Evolutionary conservation across 2,329 filamentous ascomycete genomes (phyloP), one percentile per base, ranked within the genome.

Genomic region (Fusarium buharicum): DNA sequence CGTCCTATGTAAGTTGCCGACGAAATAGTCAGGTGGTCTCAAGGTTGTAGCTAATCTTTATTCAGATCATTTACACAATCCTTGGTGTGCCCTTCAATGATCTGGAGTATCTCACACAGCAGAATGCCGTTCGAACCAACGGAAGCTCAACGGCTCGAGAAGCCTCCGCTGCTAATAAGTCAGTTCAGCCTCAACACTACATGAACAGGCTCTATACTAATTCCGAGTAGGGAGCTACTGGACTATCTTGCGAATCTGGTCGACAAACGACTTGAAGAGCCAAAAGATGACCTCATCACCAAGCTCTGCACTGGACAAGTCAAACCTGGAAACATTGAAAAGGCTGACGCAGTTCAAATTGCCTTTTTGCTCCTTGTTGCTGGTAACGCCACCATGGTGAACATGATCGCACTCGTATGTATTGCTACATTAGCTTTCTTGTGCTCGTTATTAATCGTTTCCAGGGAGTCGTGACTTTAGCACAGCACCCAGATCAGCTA

Each of bases 351-450:
- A 1, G 73, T 82, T 1, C 79, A 81, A 52, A 80, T 83, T 41
- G 79, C 81, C 0, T 83, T 83, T 31, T 69, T 84, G 8, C 72
- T 83, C 6, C 75, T 84, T 2, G 80, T 82, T 2, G 81, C 81
- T 0, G 81, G 81, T 3, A 84, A 83, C 33, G 82, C 81, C 0
- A 82, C 82, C 1, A 80, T 83, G 77, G 77, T 83, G 5, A 82
- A 78, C 64, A 83, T 81, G 77, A 82, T 83, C 52, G 73, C 76
- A 1, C 71, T 82, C 28, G 78, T 78, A 53, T n/a, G 70, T 4
- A 1, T 1, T 12, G 49, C 3, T 2, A 2, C 14, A 7, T 1
- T 4, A 1, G 1, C 2, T 0, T 17, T 6, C 13, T 1, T 1
- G 1, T 1, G 2, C 2, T 10, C 3, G 8, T 3, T 31, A 3